Conservation (phyloP, 352 stramenopile genomes). For the Phytopythium delawarense region DNA sequence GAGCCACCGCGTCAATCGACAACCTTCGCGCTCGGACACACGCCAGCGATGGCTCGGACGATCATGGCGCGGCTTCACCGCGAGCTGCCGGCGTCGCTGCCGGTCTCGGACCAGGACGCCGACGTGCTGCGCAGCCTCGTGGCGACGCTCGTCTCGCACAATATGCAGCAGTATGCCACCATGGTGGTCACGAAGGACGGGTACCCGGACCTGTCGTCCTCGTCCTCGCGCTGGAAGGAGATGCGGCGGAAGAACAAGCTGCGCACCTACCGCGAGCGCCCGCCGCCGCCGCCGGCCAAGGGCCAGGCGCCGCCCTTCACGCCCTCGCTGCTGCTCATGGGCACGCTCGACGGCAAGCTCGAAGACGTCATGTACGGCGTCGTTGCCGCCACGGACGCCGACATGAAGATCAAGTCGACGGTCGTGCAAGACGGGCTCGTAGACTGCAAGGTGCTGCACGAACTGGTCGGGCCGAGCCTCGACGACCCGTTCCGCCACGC, state of each 20-base stretch:
- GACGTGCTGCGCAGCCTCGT: conserved; percentile 19
- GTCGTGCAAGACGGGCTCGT: conserved; percentile 26
- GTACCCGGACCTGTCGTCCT: conserved; percentile 14
- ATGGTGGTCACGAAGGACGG: conserved; percentile 25
- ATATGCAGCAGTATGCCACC: conserved; percentile 23
- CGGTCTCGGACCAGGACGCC: conserved; percentile 20
- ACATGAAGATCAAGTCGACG: conserved; percentile 27
- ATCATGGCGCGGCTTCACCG: background rate
- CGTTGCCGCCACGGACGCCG: conserved; percentile 21
- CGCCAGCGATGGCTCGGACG: background rate
- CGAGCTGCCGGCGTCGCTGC: conserved; percentile 17
- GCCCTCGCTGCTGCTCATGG: conserved; percentile 26
- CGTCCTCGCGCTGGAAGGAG: conserved; percentile 12
- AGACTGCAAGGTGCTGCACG: conserved; percentile 27
- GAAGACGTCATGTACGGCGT: conserved; percentile 36
- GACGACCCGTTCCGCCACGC: conserved; percentile 33
- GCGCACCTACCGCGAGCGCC: conserved; percentile 27
- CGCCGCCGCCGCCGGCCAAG: conserved; percentile 1
- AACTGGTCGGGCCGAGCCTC: conserved; percentile 17
- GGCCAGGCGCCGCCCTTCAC: conserved; percentile 10
- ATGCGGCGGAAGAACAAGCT: conserved; percentile 21
- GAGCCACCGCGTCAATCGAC: background rate
- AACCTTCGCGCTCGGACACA: background rate
- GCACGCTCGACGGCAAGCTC: conserved; percentile 23
- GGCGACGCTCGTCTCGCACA: conserved; percentile 23